Base-by-base conservation (phyloP, 495 filamentous ascomycete species). In the Polyplosphaeria fusca region DNA sequence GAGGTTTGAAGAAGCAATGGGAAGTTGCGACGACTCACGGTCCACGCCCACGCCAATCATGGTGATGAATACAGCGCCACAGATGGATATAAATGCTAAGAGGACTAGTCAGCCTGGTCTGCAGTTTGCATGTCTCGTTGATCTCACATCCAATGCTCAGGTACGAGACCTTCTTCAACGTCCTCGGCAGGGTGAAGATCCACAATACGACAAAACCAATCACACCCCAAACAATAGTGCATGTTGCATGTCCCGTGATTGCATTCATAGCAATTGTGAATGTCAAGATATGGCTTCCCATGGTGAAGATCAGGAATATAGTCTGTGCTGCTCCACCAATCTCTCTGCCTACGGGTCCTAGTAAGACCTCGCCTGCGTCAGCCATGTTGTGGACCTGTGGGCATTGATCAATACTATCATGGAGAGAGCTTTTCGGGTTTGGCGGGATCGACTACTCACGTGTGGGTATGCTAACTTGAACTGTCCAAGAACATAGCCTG, bases 401-500 rank as follows among this genome's bases (percentile, higher is more conserved):
- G 25, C 26, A 47, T 28, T 18, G 19, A 20, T n/a, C n/a, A n/a
- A n/a, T 37, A 37, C 9, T 42, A 13, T 42, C 9, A 7, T 20
- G 39, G 11, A 5, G 5, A n/a, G 39, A 7, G 5, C 19, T 7
- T 13, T 42, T 42, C 11, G 11, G 39, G n/a, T n/a, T n/a, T n/a
- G n/a, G n/a, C 5, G 16, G 5, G 18, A 42, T 18, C 5, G 39
- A 32, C 14, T 12, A 25, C 37, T 25, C 4, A 55, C 82, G n/a
- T 86, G 73, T 1, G 88, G 88, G 63, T 83, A 83, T 54, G 73
- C 77, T 43, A 82, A 61, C 67, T 90, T 90, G 68, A 92, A 83
- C 68, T 90, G 85, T 20, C 84, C 86, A 58, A 92, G 25, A 25
- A 89, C 79, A 56, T 84, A 88, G 61, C 86, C 86, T 23, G 85